Percentiles rank a stretch among this genome's conserved stretches.
Conservation (phyloP, 208 protist species). For the Leptomonas seymouri region DNA sequence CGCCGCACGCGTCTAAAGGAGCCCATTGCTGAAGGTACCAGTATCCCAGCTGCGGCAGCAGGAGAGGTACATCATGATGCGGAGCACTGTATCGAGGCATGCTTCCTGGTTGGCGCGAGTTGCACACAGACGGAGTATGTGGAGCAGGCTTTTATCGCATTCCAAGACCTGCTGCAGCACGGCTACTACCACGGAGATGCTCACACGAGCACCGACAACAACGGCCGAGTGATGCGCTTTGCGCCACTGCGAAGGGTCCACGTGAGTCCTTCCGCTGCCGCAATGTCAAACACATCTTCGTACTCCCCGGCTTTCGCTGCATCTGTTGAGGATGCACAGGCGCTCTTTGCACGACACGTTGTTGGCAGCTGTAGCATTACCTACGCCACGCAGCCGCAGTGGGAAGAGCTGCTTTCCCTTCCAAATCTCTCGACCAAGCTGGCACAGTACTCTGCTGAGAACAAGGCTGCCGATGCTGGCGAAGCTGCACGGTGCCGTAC, state of each 20-base stretch:
- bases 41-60: neutral
- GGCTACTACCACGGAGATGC: conserved; percentile 36
- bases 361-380: neutral
- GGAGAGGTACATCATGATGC: neutral
- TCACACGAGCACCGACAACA: conserved; percentile 31
- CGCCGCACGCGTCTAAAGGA: conserved; percentile 16
- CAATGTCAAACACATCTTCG: neutral
- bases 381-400: conserved; percentile 16
- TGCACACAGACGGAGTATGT: conserved; percentile 12
- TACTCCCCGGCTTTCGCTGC: neutral
- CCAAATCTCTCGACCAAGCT: conserved; percentile 6
- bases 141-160: conserved; percentile 14
- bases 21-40: neutral
- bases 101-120: conserved; percentile 16
- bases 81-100: conserved; percentile 10
- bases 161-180: conserved; percentile 24
- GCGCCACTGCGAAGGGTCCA: conserved; percentile 21
- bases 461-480: conserved; percentile 1
- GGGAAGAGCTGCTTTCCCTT: conserved; percentile 16
- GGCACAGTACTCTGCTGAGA: conserved; percentile 2
- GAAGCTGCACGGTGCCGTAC: conserved; percentile 12
- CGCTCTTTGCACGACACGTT: conserved; percentile 15
- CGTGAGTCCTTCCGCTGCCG: neutral
- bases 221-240: conserved; percentile 26
- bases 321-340: conserved; percentile 13